Conservation (phyloP, 1,284 basidiomycete genomes). For the Caloboletus firmus region DNA sequence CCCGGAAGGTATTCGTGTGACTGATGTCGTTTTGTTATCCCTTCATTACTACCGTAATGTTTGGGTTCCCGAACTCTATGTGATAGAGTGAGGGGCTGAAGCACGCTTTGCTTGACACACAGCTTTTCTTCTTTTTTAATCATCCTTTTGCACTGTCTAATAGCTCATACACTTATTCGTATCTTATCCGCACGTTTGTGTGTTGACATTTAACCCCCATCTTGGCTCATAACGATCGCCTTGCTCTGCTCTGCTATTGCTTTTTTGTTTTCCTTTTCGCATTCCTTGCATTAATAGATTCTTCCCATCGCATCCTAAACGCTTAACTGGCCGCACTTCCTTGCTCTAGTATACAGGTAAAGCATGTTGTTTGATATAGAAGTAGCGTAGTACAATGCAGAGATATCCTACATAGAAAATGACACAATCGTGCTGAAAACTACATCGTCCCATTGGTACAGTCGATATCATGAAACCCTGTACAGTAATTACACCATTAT, state of each 20-base stretch:
- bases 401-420: neutral
- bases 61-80: conserved; percentile 35
- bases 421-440: too few species aligned
- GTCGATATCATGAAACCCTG: too few species aligned
- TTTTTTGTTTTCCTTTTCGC: neutral
- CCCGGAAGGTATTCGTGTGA: conserved; percentile 17
- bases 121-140: neutral
- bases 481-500: neutral
- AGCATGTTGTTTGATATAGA: too few species aligned
- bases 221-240: neutral
- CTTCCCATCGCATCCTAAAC: neutral
- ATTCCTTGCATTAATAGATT: conserved; percentile 1
- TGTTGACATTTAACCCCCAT: neutral
- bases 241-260: too few species aligned
- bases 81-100: conserved; percentile 25
- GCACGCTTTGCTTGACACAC: neutral
- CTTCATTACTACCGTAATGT: conserved; percentile 29
- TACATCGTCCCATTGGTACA: neutral
- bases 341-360: neutral
- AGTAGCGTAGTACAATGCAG: too few species aligned
- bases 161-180: conserved; percentile 6
- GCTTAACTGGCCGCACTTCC: neutral
- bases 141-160: neutral
- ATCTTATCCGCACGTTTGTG: neutral
- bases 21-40: conserved; percentile 28